Conservation (phyloP, 2,329 filamentous ascomycete species). For the Teratosphaeria nubilosa region DNA sequence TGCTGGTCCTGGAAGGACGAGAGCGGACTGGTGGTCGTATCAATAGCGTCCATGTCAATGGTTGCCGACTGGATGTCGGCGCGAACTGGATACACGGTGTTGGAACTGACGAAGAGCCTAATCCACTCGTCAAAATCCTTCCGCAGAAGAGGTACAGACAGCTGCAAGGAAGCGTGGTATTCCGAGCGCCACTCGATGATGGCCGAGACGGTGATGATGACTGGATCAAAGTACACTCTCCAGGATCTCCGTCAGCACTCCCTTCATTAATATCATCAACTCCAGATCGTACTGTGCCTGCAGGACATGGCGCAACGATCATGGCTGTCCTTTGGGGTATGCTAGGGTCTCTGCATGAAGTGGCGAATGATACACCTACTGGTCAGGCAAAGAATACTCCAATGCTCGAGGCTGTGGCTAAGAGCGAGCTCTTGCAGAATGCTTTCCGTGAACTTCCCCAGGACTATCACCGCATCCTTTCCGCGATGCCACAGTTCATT, state of each 20-base stretch:
- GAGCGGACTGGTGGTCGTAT: conserved; percentile 18
- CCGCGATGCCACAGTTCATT: conserved; percentile 13
- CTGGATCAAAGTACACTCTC: conserved; percentile 5
- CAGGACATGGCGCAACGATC: conserved; percentile 5
- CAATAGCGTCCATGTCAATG: conserved; percentile 12
- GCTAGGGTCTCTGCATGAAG: conserved; percentile 11
- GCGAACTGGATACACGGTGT: conserved; percentile 21
- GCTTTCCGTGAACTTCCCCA: conserved; percentile 8
- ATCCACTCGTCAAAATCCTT: conserved; percentile 15
- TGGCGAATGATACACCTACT: conserved; percentile 4
- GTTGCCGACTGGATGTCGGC: conserved; percentile 14
- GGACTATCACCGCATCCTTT: conserved; percentile 9
- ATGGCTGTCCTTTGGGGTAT: conserved; percentile 11
- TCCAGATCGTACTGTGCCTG: conserved; percentile 10
- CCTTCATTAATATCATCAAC: neutral
- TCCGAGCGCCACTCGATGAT: conserved; percentile 3
- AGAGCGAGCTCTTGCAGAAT: conserved; percentile 4
- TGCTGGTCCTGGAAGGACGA: conserved; percentile 15
- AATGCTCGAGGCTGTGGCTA: conserved; percentile 10
- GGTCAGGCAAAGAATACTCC: conserved; percentile 9
- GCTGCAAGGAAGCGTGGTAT: conserved; percentile 11
- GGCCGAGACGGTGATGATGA: conserved; percentile 1
- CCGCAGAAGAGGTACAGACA: conserved; percentile 11
- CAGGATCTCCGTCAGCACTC: neutral
- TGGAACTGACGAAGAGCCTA: conserved; percentile 13